Evolutionary conservation across 768 basidiomycete genomes (phyloP), one percentile per base, ranked within the genome.

Genomic region (Pleurotus platypus): DNA sequence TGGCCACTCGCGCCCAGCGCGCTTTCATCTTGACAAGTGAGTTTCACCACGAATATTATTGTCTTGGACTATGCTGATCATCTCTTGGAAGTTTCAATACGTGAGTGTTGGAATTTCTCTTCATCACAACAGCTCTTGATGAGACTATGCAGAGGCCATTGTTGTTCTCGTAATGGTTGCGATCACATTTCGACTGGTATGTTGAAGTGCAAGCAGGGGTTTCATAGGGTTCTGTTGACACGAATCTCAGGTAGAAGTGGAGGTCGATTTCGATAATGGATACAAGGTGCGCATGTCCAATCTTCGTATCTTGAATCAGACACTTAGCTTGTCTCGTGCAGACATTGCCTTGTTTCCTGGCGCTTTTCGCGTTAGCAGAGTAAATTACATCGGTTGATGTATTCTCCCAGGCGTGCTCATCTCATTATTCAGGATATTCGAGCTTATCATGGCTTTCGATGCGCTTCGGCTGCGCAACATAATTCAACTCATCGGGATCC

Each of bases 291-390:
- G 46, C 11, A 42, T 30, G 15, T 7, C 16, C 20, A 11, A 4
- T 47, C 43, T 5, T 38, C 13, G 2, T 37, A 12, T 5, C 46
- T 7, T 11, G 18, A 18, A 35, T 39, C 47, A 11, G 20, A n/a
- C 15, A 55, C 46, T 61, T 37, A 57, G 54, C 15, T 20, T 55
- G 38, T 8, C 15, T 9, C 42, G 4, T 26, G 15, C 18, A 60
- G 57, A 56, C 58, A 4, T 47, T 57, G 45, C 53, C 58, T 60
- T 59, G 69, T 70, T 94, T 92, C 68, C 82, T 94, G 4, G 89
- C 89, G 2, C 75, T 94, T 5, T 94, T 92, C 68, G 85, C 86
- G 22, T 75, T 94, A 8, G 92, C 89, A 57, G 90, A 90, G 91
- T 92, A 67, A 50, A 82, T 71, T 38, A 39, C 51, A 48, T 12